These are phyloP conservation scores for Cadophora sp. DNA, from an alignment of 2,329 filamentous ascomycete genomes.

Conservation along the genomic window DNA sequence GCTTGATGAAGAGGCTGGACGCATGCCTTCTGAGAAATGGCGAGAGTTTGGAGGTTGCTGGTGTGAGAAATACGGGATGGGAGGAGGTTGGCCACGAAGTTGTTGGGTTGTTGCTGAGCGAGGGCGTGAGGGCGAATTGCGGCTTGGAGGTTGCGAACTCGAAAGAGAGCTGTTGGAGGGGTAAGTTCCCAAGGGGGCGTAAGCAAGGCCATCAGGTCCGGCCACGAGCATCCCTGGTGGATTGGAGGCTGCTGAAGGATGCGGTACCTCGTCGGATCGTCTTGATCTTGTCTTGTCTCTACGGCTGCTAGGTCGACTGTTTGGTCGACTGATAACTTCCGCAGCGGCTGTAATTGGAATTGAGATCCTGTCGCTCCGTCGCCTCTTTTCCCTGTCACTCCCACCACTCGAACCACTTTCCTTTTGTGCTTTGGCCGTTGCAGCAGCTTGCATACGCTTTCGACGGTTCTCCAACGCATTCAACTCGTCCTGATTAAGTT, in stretches of 20 bases:
- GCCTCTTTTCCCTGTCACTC: slow-evolving; percentile 39
- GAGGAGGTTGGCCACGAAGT: slow-evolving; percentile 25
- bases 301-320: slow-evolving; percentile 24
- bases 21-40: slow-evolving; percentile 41
- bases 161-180: slow-evolving; percentile 25
- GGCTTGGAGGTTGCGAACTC: slow-evolving; percentile 39
- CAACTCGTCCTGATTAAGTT: slow-evolving; percentile 80
- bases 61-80: slow-evolving; percentile 34
- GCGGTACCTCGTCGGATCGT: slow-evolving; percentile 39
- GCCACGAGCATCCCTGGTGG: slow-evolving; percentile 54
- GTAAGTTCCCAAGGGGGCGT: slow-evolving; percentile 52
- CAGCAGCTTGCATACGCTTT: slow-evolving; percentile 56
- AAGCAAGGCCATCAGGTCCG: slow-evolving; percentile 55
- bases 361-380: slow-evolving; percentile 38
- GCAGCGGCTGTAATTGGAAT: slow-evolving; percentile 37
- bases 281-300: slow-evolving; percentile 41
- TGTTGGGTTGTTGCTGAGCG: slow-evolving; percentile 37
- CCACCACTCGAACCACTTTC: slow-evolving; percentile 36
- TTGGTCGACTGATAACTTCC: slow-evolving; percentile 38
- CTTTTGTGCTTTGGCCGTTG: slow-evolving; percentile 35
- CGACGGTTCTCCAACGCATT: slow-evolving; percentile 76
- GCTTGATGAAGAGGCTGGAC: slow-evolving; percentile 50
- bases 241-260: slow-evolving; percentile 39
- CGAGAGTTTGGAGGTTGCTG: slow-evolving; percentile 27
- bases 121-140: slow-evolving; percentile 44